Conservation (phyloP, 768 basidiomycete genomes). For the Suillus americanus region DNA sequence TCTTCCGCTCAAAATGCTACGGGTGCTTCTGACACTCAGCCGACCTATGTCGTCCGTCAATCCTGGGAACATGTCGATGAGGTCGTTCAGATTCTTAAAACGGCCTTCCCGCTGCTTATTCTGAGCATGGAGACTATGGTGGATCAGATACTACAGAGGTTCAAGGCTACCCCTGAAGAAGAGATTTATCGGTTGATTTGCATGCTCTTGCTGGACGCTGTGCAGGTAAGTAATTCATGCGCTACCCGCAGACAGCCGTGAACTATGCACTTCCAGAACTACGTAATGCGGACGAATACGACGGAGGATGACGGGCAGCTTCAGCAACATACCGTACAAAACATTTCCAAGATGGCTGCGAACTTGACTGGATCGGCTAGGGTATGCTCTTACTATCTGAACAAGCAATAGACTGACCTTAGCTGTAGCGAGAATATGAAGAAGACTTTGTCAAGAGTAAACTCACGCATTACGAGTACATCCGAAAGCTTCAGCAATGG, state of each 20-base stretch:
- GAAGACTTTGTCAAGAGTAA: constrained; percentile 84
- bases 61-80: constrained; percentile 93
- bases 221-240: constrained; percentile 54
- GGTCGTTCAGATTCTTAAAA: constrained; percentile 90
- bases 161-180: constrained; percentile 88
- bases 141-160: constrained; percentile 87
- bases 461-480: constrained; percentile 83
- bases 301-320: constrained; percentile 71
- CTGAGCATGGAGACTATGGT: constrained; percentile 96
- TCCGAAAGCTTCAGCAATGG: constrained; percentile 89
- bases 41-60: constrained; percentile 48
- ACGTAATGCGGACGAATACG: constrained; percentile 62
- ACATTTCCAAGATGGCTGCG: constrained; percentile 56
- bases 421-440: constrained; percentile 79
- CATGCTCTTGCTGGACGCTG: constrained; percentile 83
- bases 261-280: constrained; percentile 46
- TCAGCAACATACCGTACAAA: constrained; percentile 51
- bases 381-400: constrained; percentile 38
- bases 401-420: not conserved
- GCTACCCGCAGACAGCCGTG: not conserved
- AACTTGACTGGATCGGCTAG: constrained; percentile 59
- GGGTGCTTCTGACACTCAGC: constrained; percentile 22
- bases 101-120: constrained; percentile 91
- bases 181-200: constrained; percentile 91
- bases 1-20: constrained; percentile 15